Percentiles rank a stretch among this genome's conserved stretches.
Evolutionary conservation across 495 filamentous ascomycete species (phyloP).

Genomic region (Hypoxylon rickii): DNA sequence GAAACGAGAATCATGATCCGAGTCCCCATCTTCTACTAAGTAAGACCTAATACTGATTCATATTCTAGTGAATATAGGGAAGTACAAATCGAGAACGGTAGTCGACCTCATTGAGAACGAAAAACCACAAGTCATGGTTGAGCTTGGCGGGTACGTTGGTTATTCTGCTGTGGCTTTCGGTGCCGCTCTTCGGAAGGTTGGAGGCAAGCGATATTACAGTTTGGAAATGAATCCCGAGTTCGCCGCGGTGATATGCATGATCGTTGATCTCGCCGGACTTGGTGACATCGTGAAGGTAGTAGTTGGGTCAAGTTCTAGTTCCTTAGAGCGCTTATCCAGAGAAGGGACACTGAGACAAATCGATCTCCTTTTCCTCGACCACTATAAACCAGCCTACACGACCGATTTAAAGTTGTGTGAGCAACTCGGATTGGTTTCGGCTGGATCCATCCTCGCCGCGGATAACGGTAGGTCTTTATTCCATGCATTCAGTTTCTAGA

Average conservation of each 20-base stretch:
- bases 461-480: slow-evolving; percentile 59
- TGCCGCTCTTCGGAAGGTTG: slow-evolving; percentile 60
- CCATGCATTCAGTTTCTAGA: background rate
- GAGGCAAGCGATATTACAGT: slow-evolving; percentile 66
- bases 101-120: slow-evolving; percentile 63
- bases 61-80: slow-evolving; percentile 67
- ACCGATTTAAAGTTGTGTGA: slow-evolving; percentile 75
- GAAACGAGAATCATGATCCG: too few species aligned
- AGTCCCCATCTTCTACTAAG: too few species aligned
- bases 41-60: background rate
- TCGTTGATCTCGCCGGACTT: slow-evolving; percentile 72
- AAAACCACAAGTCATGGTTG: slow-evolving; percentile 72
- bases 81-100: slow-evolving; percentile 71
- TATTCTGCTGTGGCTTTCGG: slow-evolving; percentile 78
- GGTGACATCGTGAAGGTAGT: slow-evolving; percentile 66
- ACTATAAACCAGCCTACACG: slow-evolving; percentile 72
- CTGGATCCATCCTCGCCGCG: slow-evolving; percentile 66
- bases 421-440: slow-evolving; percentile 62
- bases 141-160: slow-evolving; percentile 81
- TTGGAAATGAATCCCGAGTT: slow-evolving; percentile 71
- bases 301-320: slow-evolving; percentile 65
- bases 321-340: slow-evolving; percentile 57
- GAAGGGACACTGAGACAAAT: slow-evolving; percentile 58
- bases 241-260: slow-evolving; percentile 62
- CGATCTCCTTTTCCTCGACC: slow-evolving; percentile 75